Base-by-base conservation (phyloP, 2,329 filamentous ascomycete species). In the Amylocarpus encephaloides region DNA sequence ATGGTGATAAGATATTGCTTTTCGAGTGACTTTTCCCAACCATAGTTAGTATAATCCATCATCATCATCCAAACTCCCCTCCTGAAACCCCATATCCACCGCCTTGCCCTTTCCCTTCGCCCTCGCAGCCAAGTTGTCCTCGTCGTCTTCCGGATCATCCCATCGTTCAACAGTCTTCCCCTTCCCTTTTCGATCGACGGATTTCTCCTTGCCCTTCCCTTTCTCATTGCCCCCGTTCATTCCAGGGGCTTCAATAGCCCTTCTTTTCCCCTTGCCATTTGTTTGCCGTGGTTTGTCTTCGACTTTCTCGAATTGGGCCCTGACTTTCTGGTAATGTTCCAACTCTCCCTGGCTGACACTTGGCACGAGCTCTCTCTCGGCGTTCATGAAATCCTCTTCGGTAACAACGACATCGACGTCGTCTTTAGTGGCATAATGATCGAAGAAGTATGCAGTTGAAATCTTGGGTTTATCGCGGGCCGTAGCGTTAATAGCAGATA, bases 371-470 rank as follows among this genome's bases (percentile, higher is more conserved):
- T 97, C 93, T 39, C 73, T 73, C 62, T 92, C 83, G 1, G 93
- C 93, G 22, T 80, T 79, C 18, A 85, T 66, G 64, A 98, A 98
- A 68, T 98, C 93, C 43, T 86, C 79, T 67, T 96, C 92, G 1
- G 82, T 86, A 26, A 98, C 93, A 71, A 88, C 83, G 57, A 98
- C 92, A 22, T 85, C 80, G 1, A 92, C 81, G 64, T 98, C 93
- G 42, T 88, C 86, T 10, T 83, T 77, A 0, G 80, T 88, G 12
- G 92, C 90, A 58, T 88, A 76, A 69, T 97, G 92, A 65, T 98
- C 93, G 66, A 98, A 98, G 72, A 91, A 98, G 70, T 93, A 91
- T 0, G 91, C 92, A 1, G 92, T 94, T 1, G 86, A 87, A 56
- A 96, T 62, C 33, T 61, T 60, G 30, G 45, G 18, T 51, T 59